Percentiles rank a stretch among this genome's conserved stretches.
Evolutionary conservation across 2,329 filamentous ascomycete genomes (phyloP).

Genomic region (Alternaria novae-zelandiae): DNA sequence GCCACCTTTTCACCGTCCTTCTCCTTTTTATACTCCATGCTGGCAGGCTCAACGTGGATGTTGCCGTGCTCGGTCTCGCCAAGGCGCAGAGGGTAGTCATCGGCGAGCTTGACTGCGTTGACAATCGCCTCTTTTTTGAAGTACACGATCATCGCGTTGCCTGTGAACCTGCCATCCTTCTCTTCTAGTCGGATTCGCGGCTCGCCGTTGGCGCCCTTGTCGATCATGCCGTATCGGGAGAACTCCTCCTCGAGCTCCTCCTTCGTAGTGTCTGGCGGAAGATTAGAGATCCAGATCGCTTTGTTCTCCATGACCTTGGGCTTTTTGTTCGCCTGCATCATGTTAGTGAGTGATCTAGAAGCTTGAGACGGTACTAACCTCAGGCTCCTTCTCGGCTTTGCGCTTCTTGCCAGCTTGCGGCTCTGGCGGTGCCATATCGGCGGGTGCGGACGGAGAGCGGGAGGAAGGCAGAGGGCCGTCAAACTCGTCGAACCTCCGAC

Average conservation of each 20-base stretch:
- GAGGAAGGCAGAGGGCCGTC: neutral
- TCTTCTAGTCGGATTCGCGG: no score
- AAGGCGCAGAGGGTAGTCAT: slow-evolving; percentile 82
- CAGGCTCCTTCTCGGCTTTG: slow-evolving; percentile 24
- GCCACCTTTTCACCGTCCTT: slow-evolving; percentile 63
- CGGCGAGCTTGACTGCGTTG: slow-evolving; percentile 79
- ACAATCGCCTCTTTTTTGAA: slow-evolving; percentile 94
- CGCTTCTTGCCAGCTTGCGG: slow-evolving; percentile 30
- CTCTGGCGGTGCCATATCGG: slow-evolving; percentile 4
- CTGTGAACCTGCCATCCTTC: slow-evolving; percentile 86
- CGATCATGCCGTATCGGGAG: slow-evolving; percentile 76
- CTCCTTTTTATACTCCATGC: slow-evolving; percentile 89
- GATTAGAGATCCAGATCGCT: slow-evolving; percentile 87
- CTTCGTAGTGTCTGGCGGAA: slow-evolving; percentile 78
- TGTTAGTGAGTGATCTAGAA: slow-evolving; percentile 34
- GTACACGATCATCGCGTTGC: slow-evolving; percentile 90
- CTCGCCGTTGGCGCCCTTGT: slow-evolving; percentile 87
- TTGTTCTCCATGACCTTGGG: slow-evolving; percentile 69
- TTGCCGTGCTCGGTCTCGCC: slow-evolving; percentile 53
- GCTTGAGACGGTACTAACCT: slow-evolving; percentile 22
- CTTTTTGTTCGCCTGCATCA: slow-evolving; percentile 33
- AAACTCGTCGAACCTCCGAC: no score
- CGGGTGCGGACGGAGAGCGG: slow-evolving; percentile 5
- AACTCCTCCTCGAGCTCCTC: slow-evolving; percentile 86
- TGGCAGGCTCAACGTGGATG: slow-evolving; percentile 84